phyloP scores from a whole-genome alignment of 108 stramenopile genomes.

The Stephanodiscus triporus region DNA sequence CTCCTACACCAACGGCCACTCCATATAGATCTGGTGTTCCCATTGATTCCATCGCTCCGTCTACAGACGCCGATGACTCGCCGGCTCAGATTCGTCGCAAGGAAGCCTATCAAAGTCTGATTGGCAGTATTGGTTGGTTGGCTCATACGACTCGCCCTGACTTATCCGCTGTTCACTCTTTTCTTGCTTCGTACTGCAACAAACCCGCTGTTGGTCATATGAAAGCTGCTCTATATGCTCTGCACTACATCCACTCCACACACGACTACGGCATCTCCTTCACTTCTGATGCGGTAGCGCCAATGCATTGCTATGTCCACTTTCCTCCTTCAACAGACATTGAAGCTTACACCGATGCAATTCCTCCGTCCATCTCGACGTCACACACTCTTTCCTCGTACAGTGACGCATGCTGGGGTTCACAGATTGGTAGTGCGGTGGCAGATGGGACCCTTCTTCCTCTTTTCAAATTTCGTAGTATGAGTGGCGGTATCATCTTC shows the following conservation, averaged over 20 bases:
- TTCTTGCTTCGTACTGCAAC: conserved; percentile 15
- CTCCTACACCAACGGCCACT: conserved; percentile 18
- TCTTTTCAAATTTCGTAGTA: conserved; percentile 16
- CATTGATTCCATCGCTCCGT: conserved; percentile 22
- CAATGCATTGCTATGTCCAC: too few species aligned
- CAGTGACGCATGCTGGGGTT: too few species aligned
- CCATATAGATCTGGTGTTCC: conserved; percentile 34
- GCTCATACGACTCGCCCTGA: conserved; percentile 21
- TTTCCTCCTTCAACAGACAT: conserved; percentile 9
- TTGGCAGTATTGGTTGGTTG: conserved; percentile 31
- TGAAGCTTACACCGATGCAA: conserved; percentile 12
- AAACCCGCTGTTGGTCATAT: conserved; percentile 1
- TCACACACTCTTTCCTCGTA: background rate
- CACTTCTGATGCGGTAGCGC: background rate
- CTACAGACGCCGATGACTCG: conserved; percentile 5
- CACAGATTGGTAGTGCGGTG: conserved; percentile 14
- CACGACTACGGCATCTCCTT: conserved; percentile 23
- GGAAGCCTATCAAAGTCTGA: conserved; percentile 25
- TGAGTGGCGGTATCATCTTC: conserved; percentile 17
- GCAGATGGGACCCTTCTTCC: conserved; percentile 15
- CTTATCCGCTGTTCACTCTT: conserved; percentile 8
- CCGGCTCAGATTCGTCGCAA: conserved; percentile 11
- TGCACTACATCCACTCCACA: conserved; percentile 20
- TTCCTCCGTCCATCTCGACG: background rate
- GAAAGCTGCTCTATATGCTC: conserved; percentile 12